Conservation (phyloP, 768 basidiomycete species). For the Suillus subalutaceus region DNA sequence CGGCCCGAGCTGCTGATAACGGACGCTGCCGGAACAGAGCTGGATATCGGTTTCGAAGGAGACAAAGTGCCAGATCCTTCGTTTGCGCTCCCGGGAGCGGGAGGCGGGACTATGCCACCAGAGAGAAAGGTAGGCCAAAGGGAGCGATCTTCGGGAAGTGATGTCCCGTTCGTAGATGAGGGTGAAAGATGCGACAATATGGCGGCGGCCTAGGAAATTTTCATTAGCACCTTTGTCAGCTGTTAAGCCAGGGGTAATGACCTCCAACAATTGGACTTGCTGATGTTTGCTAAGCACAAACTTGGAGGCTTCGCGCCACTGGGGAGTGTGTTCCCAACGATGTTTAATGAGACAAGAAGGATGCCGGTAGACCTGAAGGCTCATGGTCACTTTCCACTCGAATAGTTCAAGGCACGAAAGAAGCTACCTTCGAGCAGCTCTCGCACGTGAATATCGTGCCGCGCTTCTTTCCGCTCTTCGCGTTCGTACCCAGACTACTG, state of each 20-base stretch:
- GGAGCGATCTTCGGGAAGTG: conserved; percentile 91
- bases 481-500: conserved; percentile 15
- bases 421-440: conserved; percentile 84
- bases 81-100: conserved; percentile 25
- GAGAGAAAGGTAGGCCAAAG: conserved; percentile 88
- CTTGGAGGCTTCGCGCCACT: conserved; percentile 93
- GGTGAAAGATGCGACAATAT: conserved; percentile 89
- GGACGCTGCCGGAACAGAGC: conserved; percentile 52
- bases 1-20: conserved; percentile 25
- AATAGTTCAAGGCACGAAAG: conserved; percentile 7
- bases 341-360: conserved; percentile 96
- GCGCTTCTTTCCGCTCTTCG: conserved; percentile 67
- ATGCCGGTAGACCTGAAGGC: conserved; percentile 77
- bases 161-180: conserved; percentile 58
- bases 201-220: conserved; percentile 72
- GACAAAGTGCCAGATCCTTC: conserved; percentile 23
- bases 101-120: conserved; percentile 65
- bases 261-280: conserved; percentile 95
- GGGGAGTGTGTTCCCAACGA: conserved; percentile 96
- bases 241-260: conserved; percentile 28
- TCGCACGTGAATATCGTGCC: conserved; percentile 91
- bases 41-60: conserved; percentile 41
- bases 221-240: conserved; percentile 11
- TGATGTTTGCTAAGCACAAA: conserved; percentile 94
- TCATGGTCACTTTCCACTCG: conserved; percentile 5